Evolutionary conservation across 768 basidiomycete species (phyloP), one percentile per base, ranked within the genome.

Genomic region (Auricularia heimuer): DNA sequence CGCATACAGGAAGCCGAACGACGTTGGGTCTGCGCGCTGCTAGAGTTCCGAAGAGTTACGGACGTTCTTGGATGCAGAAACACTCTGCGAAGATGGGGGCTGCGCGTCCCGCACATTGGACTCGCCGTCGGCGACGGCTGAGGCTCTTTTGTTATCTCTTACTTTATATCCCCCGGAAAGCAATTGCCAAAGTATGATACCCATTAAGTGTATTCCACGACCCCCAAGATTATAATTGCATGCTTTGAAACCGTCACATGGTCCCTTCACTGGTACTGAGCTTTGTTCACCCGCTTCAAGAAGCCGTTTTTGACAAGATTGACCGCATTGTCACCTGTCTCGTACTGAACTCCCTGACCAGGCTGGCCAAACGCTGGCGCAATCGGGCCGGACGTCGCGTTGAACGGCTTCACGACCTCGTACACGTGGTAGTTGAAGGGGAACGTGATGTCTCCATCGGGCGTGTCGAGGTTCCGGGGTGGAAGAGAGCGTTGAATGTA

Each of bases 301-400:
- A 51, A 51, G 6, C 47, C 47, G 6, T 18, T 4, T 18, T 8
- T 18, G 18, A 51, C 47, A 51, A 51, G 47, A 18, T 2, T 18
- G 18, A 8, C 47, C 11, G 21, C 47, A 18, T 18, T 51, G 18
- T 51, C 47, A 6, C 4, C 21, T 21, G 47, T 51, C 10, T 10
- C 47, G 47, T 70, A 70, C 63, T 68, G 69, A 10, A 64, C 65
- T 12, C 69, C 69, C 63, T 70, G 68, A 18, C 69, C 69, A 1
- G 69, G 64, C 47, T 68, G 69, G 16, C 62, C 58, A 29, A 68
- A 70, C 66, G 64, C 65, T 16, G 66, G 36, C 21, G 66, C 65
- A 12, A 66, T 70, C 29, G 66, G 62, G 42, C 68, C 68, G 21
- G 65, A n/a, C 1, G 33, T 16, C 21, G 66, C 69, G 16, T 44